These are phyloP conservation scores for Jatropha podagrica DNA, from an alignment of 441 rosid species.

Conservation along the genomic window DNA sequence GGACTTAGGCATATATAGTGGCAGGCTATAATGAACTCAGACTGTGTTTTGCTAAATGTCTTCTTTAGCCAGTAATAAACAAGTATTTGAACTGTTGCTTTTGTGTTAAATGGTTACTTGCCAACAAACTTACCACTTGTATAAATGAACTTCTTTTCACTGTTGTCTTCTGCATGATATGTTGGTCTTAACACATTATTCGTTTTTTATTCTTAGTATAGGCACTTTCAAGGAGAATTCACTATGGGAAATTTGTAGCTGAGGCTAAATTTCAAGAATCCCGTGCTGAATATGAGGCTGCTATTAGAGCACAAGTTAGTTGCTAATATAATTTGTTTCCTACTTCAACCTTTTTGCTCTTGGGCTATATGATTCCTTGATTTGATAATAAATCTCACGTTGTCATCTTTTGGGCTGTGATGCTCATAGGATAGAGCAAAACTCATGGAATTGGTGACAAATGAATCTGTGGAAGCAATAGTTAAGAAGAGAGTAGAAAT, in stretches of 20 bases:
- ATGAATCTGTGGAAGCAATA: constrained; percentile 51
- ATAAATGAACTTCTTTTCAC: background rate
- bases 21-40: background rate
- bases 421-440: constrained; percentile 46
- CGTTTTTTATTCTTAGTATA: background rate
- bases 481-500: constrained; percentile 65
- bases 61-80: background rate
- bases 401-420: background rate
- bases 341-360: no score
- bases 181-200: background rate
- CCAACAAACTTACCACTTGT: background rate
- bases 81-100: background rate
- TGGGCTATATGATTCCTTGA: no score
- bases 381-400: constrained; percentile 8
- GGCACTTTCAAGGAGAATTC: constrained; percentile 48
- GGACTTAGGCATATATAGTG: background rate
- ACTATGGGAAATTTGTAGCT: constrained; percentile 83
- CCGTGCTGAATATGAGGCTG: constrained; percentile 42
- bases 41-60: background rate
- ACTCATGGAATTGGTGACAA: constrained; percentile 63
- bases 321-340: background rate
- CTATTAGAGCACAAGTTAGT: constrained; percentile 44
- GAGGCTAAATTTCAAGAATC: constrained; percentile 74
- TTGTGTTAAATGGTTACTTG: background rate
- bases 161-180: background rate